phyloP scores from a whole-genome alignment of 2,329 filamentous ascomycete species.

The Aspergillus sp. region DNA sequence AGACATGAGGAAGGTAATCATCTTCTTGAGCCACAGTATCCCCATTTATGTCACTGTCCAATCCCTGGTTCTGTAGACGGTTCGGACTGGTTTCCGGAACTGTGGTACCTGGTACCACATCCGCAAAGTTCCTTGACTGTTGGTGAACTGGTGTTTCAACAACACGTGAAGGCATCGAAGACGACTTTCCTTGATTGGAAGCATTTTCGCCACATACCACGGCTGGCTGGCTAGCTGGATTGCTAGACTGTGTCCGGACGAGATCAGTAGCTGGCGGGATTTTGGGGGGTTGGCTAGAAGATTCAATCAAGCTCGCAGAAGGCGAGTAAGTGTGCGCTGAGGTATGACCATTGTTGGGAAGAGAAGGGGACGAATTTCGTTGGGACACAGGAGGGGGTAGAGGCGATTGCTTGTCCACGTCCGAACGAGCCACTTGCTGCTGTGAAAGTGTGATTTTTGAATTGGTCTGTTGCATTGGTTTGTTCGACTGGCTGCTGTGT shows the following conservation, averaged over 20 bases:
- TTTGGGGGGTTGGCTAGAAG: slow-evolving; percentile 4
- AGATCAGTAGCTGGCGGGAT: slow-evolving; percentile 5
- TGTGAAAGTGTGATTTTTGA: slow-evolving; percentile 1
- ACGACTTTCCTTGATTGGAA: slow-evolving; percentile 21
- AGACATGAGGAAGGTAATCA: slow-evolving; percentile 31
- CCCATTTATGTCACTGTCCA: slow-evolving; percentile 16
- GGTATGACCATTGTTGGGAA: slow-evolving; percentile 2
- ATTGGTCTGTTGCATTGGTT: slow-evolving; percentile 2
- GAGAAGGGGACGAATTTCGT: slow-evolving; percentile 4
- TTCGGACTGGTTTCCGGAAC: slow-evolving; percentile 35
- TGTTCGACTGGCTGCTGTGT: slow-evolving; percentile 2
- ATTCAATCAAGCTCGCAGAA: slow-evolving; percentile 6
- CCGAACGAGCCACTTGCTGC: slow-evolving; percentile 7
- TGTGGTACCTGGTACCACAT: slow-evolving; percentile 26
- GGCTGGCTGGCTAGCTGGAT: slow-evolving; percentile 5
- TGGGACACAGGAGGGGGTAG: slow-evolving; percentile 16
- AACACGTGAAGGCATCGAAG: slow-evolving; percentile 35
- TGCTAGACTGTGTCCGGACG: slow-evolving; percentile 10
- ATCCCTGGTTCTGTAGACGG: slow-evolving; percentile 16
- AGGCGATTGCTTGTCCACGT: slow-evolving; percentile 15
- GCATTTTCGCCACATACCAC: slow-evolving; percentile 4
- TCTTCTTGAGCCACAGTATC: slow-evolving; percentile 28
- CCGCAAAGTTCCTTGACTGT: slow-evolving; percentile 14
- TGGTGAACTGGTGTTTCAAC: slow-evolving; percentile 33
- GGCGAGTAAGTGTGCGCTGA: slow-evolving; percentile 5